Base-by-base conservation (phyloP, 257 asterid species). In the Fraxinus quadrangulata region DNA sequence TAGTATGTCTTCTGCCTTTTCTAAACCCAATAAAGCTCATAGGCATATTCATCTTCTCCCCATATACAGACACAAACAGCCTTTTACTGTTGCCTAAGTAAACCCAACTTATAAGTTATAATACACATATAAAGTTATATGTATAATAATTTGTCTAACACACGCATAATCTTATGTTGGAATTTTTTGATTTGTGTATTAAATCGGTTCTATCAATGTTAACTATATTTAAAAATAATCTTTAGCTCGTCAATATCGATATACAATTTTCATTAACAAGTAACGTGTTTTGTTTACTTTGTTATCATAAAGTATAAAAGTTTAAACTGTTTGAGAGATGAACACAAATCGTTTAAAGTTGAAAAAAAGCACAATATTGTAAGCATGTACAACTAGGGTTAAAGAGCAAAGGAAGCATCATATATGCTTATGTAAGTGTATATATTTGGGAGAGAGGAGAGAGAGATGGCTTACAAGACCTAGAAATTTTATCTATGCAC, bases 11-110 rank as follows among this genome's bases (percentile, higher is more conserved):
- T 79, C 65, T 59, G 67, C 67, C 67, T 2, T 59, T 7, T 24
- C 84, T 83, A 83, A 83, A 67, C 79, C 89, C 89, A 79, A 85
- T 85, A 85, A 83, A 85, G 89, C 80, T 65, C 69, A 76, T 21
- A 23, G 69, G 78, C 83, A 80, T 83, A 80, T 85, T 78, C 84
- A 77, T 77, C 71, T 77, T 70, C 63, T 80, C 82, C 54, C 82
- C 83, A 77, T 65, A 77, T 80, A 82, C 85, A 80, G 83, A 75
- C 85, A 78, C 72, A 78, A 77, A 75, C 86, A 81, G 83, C 85
- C 87, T 83, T 76, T 83, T 85, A 82, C 89, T 78, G 82, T 83
- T 80, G 79, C 80, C 71, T 75, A 81, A 78, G 74, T 37, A 72
- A 42, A 76, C 76, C 71, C 12, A 73, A 61, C 31, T 70, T 31